Conservation (phyloP, 108 stramenopile genomes). For the Nitzschia sp. region DNA sequence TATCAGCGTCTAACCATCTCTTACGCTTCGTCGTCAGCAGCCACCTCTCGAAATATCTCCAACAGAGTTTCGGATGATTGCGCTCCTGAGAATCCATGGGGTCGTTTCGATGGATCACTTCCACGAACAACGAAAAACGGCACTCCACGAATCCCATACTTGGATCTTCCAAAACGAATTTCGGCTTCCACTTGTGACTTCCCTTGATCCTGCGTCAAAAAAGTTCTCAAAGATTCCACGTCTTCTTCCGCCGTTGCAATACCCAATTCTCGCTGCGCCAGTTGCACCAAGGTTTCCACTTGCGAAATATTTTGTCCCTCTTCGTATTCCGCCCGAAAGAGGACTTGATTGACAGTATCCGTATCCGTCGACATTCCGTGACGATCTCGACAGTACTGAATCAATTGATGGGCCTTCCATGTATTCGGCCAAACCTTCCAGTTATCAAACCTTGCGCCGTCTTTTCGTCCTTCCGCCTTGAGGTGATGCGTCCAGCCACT, state of each 20-base stretch:
- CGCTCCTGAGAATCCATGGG: slow-evolving; percentile 70
- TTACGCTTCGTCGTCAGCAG: slow-evolving; percentile 10
- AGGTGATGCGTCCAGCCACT: slow-evolving; percentile 61
- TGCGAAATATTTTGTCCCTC: slow-evolving; percentile 59
- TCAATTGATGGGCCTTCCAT: slow-evolving; percentile 65
- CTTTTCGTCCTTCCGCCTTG: slow-evolving; percentile 53
- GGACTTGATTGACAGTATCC: slow-evolving; percentile 44
- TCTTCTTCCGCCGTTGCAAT: slow-evolving; percentile 40
- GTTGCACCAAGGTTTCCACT: slow-evolving; percentile 42
- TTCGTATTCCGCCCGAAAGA: slow-evolving; percentile 75
- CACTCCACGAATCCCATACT: slow-evolving; percentile 58
- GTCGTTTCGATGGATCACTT: slow-evolving; percentile 6
- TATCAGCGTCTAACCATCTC: neutral
- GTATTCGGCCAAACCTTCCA: slow-evolving; percentile 85
- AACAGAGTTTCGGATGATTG: slow-evolving; percentile 54
- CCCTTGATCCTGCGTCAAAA: slow-evolving; percentile 45
- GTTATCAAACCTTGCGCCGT: slow-evolving; percentile 66
- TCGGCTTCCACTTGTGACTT: slow-evolving; percentile 45
- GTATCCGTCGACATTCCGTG: slow-evolving; percentile 52
- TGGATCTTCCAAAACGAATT: slow-evolving; percentile 49
- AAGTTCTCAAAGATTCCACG: slow-evolving; percentile 29
- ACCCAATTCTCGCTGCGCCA: slow-evolving; percentile 32
- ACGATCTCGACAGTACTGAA: slow-evolving; percentile 53
- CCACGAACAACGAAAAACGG: slow-evolving; percentile 58
- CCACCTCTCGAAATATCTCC: slow-evolving; percentile 57